Evolutionary conservation across 208 protist genomes (phyloP).

Genomic region (Trypanosoma theileri): DNA sequence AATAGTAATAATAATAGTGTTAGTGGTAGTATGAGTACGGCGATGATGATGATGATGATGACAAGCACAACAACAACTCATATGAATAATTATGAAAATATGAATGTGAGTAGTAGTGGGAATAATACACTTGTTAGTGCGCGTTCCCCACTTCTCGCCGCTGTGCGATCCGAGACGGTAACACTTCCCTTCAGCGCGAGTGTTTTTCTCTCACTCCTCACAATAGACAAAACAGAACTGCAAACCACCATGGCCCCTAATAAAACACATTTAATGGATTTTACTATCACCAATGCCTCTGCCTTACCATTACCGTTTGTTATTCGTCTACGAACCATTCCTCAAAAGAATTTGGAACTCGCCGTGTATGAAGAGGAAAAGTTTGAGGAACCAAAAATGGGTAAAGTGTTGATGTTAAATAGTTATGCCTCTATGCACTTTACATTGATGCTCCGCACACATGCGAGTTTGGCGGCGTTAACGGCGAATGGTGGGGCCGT

Average conservation of each 20-base stretch:
- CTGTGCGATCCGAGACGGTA: slow-evolving; percentile 36
- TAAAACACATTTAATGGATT: slow-evolving; percentile 72
- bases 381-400: slow-evolving; percentile 77
- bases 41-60: too few species aligned
- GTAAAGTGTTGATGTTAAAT: slow-evolving; percentile 56
- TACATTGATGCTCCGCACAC: slow-evolving; percentile 58
- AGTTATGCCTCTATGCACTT: slow-evolving; percentile 74
- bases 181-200: slow-evolving; percentile 57
- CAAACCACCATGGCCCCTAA: slow-evolving; percentile 69
- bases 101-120: too few species aligned
- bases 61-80: too few species aligned
- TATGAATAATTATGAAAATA: too few species aligned
- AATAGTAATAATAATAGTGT: too few species aligned
- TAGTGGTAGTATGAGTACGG: too few species aligned
- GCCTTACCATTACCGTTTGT: slow-evolving; percentile 68
- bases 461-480: too few species aligned
- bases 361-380: slow-evolving; percentile 73
- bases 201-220: slow-evolving; percentile 71
- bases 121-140: too few species aligned
- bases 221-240: slow-evolving; percentile 62
- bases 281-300: slow-evolving; percentile 71
- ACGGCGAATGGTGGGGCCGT: too few species aligned
- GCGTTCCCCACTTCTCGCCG: neutral
- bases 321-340: slow-evolving; percentile 67
- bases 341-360: slow-evolving; percentile 57